These are phyloP conservation scores for Mrakia gelida DNA, from an alignment of 768 basidiomycete species.

Conservation along the genomic window DNA sequence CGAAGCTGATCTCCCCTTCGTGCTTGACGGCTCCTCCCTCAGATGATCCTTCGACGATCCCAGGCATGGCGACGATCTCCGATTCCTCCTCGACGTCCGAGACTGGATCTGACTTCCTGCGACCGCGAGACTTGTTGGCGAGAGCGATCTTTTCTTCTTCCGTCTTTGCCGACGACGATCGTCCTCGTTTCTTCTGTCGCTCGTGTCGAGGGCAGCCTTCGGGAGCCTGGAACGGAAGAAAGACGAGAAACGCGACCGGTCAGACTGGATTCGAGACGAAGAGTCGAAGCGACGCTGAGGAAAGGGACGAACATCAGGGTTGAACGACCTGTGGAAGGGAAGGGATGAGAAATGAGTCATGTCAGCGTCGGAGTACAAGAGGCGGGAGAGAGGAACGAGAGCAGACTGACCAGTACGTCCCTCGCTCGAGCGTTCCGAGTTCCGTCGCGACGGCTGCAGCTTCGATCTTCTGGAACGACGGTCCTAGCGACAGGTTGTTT, in stretches of 20 bases:
- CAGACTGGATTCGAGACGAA: not conserved
- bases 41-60: not conserved
- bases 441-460: not conserved
- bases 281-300: too few relatives aligned
- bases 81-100: slow-evolving; percentile 1
- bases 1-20: not conserved
- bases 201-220: slow-evolving; percentile 7
- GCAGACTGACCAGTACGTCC: not conserved
- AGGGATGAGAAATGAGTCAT: not conserved
- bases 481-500: slow-evolving; percentile 6
- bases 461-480: not conserved
- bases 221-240: not conserved
- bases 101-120: not conserved
- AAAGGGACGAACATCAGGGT: not conserved
- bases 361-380: not conserved
- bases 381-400: not conserved
- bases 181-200: not conserved
- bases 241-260: not conserved
- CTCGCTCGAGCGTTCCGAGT: not conserved
- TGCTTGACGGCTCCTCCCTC: not conserved
- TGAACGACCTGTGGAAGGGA: not conserved
- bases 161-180: not conserved
- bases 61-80: not conserved
- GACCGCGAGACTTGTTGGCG: not conserved
- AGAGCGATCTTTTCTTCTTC: not conserved